Base-by-base conservation (phyloP, 352 stramenopile species). In the Globisporangium nodosum region DNA sequence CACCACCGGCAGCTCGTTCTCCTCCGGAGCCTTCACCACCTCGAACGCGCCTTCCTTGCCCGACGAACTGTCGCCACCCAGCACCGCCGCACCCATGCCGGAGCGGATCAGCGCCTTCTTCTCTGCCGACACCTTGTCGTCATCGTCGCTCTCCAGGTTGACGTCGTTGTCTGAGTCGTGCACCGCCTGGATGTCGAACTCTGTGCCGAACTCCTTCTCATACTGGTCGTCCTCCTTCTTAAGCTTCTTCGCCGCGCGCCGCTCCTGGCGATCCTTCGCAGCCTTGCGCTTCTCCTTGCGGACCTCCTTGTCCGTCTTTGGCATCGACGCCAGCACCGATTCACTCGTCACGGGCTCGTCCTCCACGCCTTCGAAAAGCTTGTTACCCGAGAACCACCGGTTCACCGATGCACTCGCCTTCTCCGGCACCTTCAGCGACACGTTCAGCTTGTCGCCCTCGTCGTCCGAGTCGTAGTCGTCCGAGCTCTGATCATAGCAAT, bases 251-350 rank as follows among this genome's bases (percentile, higher is more conserved):
- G 68, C 47, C 0, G 69, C 64, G 21, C 86, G 82, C 5, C 94
- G 86, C 71, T 98, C 92, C 53, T 97, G 81, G 1, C 94, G 85
- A 9, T 97, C 88, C 54, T 87, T 85, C 0, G 92, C 94, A 54
- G 98, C 98, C 59, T 98, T 89, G 18, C 97, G 86, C 70, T 99
- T 99, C 43, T 98, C 93, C 51, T 98, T 90, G 35, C 97, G 96
- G 58, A 97, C 94, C 65, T 99, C 82, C 68, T 99, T 99, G 61
- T 99, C 97, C 0, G 97, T 99, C 73, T 98, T 98, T 0, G 96
- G 97, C 90, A 99, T 99, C 11, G 86, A 82, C 0, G 78, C 70
- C 20, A 90, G 33, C 11, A 54, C 46, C 48, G 67, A 63, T 11
- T 69, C 18, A 0, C 63, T 63, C 3, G 89, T 73, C 45, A 85